Base-by-base conservation (phyloP, 108 stramenopile genomes). In the Bacterosira constricta region DNA sequence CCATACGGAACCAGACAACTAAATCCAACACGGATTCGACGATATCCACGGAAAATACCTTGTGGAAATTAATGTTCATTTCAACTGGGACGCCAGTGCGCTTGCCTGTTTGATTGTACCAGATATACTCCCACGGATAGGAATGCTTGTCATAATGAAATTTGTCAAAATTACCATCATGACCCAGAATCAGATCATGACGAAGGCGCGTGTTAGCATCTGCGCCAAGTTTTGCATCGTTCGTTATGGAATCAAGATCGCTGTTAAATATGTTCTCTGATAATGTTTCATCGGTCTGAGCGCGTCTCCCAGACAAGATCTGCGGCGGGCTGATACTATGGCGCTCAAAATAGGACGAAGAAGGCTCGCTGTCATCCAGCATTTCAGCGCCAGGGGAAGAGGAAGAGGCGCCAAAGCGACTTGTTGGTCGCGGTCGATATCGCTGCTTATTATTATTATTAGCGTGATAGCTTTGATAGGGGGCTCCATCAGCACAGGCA, bases 51-150 rank as follows among this genome's bases (percentile, higher is more conserved):
- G 53, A 34, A 31, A 47, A 73, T 2, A 83, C 78, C 11, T 52
- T 44, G 18, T 80, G 73, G 41, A 80, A 79, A 63, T 75, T 80
- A 2, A 83, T 56, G 15, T 62, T 69, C 17, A 83, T 15, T 31
- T 83, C 74, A 0, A 83, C 62, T 21, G 74, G 74, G 0, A 80
- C 10, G 12, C 83, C 83, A 5, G 46, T 42, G n/a, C n/a, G n/a
- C n/a, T n/a, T n/a, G n/a, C n/a, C n/a, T n/a, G n/a, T n/a, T 30
- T 54, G 52, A 9, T 70, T 55, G 2, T 39, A 69, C 78, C 83
- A 83, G 0, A 63, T 63, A 25, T 73, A 76, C 23, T 83, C 79
- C 67, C 67, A 83, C n/a, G 83, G 83, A 34, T 65, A 83, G 6
- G 63, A 26, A 29, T 71, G 55, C 30, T 38, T 26, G 18, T 83